phyloP scores from a whole-genome alignment of 23 red algal genomes.

The Pyropia haitanensis region DNA sequence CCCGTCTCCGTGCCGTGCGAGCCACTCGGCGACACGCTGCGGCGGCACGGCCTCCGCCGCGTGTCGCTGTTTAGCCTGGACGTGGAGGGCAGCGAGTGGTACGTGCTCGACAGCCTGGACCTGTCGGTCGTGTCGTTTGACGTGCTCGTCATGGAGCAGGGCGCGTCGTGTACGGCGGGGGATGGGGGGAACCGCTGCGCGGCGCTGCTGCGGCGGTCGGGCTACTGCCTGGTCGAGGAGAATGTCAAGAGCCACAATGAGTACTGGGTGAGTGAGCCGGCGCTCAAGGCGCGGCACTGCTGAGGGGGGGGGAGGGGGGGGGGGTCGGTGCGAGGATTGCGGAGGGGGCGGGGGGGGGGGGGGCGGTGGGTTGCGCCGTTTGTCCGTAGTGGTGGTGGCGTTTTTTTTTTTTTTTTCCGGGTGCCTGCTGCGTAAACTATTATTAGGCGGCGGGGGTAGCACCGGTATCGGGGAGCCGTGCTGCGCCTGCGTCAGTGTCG shows the following conservation, averaged over 20 bases:
- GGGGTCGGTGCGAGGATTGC: too few species aligned
- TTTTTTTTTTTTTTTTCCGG: too few species aligned
- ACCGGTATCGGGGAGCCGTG: too few species aligned
- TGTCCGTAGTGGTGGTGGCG: too few species aligned
- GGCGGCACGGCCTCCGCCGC: background rate
- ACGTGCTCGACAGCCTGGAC: constrained; percentile 11
- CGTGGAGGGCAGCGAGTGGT: constrained; percentile 20
- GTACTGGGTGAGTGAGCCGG: constrained; percentile 12
- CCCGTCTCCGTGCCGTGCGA: constrained; percentile 12
- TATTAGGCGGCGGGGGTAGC: too few species aligned
- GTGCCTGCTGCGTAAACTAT: too few species aligned
- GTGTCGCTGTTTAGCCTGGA: constrained; percentile 22
- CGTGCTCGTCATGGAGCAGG: constrained; percentile 29
- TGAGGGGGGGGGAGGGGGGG: too few species aligned
- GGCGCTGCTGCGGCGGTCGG: constrained; percentile 6
- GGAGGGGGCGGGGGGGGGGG: too few species aligned
- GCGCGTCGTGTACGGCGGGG: background rate
- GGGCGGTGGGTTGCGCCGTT: too few species aligned
- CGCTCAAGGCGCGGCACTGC: constrained; percentile 12
- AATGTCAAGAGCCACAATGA: constrained; percentile 13
- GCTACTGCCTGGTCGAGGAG: constrained; percentile 18
- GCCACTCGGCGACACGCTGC: background rate
- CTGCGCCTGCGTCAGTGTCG: too few species aligned
- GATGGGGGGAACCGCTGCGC: constrained; percentile 5
- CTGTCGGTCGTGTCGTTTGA: background rate